Base-by-base conservation (phyloP, 2,329 filamentous ascomycete genomes). In the Meredithiella fracta region DNA sequence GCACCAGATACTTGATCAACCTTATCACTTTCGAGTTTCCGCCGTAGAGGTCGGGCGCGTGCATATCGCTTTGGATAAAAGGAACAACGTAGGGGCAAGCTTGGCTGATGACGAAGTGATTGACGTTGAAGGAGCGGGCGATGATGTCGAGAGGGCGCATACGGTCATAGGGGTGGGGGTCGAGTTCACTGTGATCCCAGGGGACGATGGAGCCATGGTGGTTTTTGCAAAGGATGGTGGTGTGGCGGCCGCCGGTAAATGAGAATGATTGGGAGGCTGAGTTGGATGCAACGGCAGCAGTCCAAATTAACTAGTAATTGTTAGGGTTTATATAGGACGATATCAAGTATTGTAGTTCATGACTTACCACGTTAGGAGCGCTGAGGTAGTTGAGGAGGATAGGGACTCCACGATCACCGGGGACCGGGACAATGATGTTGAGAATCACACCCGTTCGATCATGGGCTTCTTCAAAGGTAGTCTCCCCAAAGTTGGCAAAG, bases 391-490 rank as follows among this genome's bases (percentile, higher is more conserved):
- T 97, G 34, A 97, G 76, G 31, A 96, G 70, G 50, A 85, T 89
- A 1, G 90, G 90, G 1, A 91, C 80, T 34, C 86, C 87, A 14
- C 80, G 82, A 59, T 82, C 79, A 4, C 79, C 80, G 22, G 80
- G 81, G 1, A 85, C 86, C 0, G 86, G 85, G 22, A 96, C 83
- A 0, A 89, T 95, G 61, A 97, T 96, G 65, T 96, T 96, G 62
- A 97, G 72, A 2, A 94, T 82, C 53, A 88, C 76, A 65, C 92
- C 92, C 40, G 88, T 95, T 59, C 81, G 80, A 53, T 82, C 78
- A 64, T 90, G 95, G 0, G 91, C 91, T 69, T 96, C 91, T 67
- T 94, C 87, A 64, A 97, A 97, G 0, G 90, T 96, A 60, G 94
- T 66, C 63, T 95, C 85, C 8, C 89, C 90, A 14, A 95, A 82